These are phyloP conservation scores for Dryas integrifolia DNA, from an alignment of 331 rosid genomes.

Conservation along the genomic window DNA sequence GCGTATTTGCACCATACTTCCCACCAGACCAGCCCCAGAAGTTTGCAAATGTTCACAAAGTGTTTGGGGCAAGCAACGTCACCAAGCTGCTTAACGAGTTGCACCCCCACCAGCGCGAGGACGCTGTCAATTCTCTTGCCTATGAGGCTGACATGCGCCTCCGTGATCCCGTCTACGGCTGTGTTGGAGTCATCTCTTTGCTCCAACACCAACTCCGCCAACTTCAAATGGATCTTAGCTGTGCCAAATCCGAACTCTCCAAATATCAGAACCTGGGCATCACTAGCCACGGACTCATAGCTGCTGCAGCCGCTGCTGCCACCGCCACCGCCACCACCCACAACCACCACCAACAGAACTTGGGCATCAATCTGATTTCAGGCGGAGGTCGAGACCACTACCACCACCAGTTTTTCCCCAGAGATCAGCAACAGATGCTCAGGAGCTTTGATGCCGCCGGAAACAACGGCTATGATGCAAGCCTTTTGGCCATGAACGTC, in stretches of 20 bases:
- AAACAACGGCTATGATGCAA: slow-evolving; percentile 54
- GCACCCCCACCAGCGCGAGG: slow-evolving; percentile 93
- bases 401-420: slow-evolving; percentile 66
- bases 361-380: slow-evolving; percentile 42
- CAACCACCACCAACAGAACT: slow-evolving; percentile 31
- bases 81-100: slow-evolving; percentile 84
- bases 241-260: slow-evolving; percentile 88
- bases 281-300: slow-evolving; percentile 46
- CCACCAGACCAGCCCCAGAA: slow-evolving; percentile 98
- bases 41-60: slow-evolving; percentile 86
- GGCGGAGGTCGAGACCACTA: slow-evolving; percentile 28
- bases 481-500: slow-evolving; percentile 69
- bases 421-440: slow-evolving; percentile 47
- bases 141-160: slow-evolving; percentile 96
- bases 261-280: slow-evolving; percentile 57
- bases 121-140: slow-evolving; percentile 90
- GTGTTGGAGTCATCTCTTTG: slow-evolving; percentile 89
- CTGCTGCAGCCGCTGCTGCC: slow-evolving; percentile 31
- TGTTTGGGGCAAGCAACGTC: slow-evolving; percentile 91
- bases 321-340: slow-evolving; percentile 41
- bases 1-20: slow-evolving; percentile 90
- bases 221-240: slow-evolving; percentile 82
- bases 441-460: slow-evolving; percentile 47
- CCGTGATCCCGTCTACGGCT: slow-evolving; percentile 95
- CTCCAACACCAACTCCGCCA: slow-evolving; percentile 93